phyloP scores from a whole-genome alignment of 2,329 filamentous ascomycete species.

The Trichoderma gracile region DNA sequence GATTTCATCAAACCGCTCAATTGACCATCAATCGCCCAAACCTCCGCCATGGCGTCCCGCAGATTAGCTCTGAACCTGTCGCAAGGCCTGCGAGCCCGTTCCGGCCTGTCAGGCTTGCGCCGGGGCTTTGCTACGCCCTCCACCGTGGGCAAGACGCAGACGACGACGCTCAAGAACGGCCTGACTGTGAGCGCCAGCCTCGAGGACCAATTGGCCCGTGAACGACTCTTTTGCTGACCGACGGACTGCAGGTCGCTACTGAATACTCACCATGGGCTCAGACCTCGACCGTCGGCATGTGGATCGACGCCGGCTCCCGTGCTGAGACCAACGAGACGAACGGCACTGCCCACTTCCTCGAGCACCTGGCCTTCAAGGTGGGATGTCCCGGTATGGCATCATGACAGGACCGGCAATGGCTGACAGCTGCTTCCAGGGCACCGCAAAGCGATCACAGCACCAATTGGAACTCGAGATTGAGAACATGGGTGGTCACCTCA shows the following conservation, averaged over 20 bases:
- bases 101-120: slow-evolving; percentile 78
- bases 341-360: slow-evolving; percentile 98
- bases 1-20: slow-evolving; percentile 60
- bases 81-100: slow-evolving; percentile 83
- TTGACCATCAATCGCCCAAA: slow-evolving; percentile 51
- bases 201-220: slow-evolving; percentile 42
- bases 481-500: slow-evolving; percentile 99
- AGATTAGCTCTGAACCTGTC: slow-evolving; percentile 94
- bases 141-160: slow-evolving; percentile 80
- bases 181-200: slow-evolving; percentile 70
- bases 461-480: slow-evolving; percentile 99
- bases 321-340: slow-evolving; percentile 98
- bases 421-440: slow-evolving; percentile 61
- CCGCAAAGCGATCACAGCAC: slow-evolving; percentile 89
- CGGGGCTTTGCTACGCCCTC: slow-evolving; percentile 91
- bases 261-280: slow-evolving; percentile 98
- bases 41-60: slow-evolving; percentile 84
- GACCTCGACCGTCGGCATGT: slow-evolving; percentile 96
- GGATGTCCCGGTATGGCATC: slow-evolving; percentile 27
- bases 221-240: slow-evolving; percentile 34
- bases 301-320: slow-evolving; percentile 98
- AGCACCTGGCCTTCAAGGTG: slow-evolving; percentile 99
- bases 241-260: slow-evolving; percentile 74
- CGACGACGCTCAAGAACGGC: slow-evolving; percentile 94
- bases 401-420: neutral